Percentiles rank a stretch among this genome's conserved stretches.
These are phyloP conservation scores for Cyberlindnera bimundalis DNA, from an alignment of 805 yeast genomes.

Conservation along the genomic window DNA sequence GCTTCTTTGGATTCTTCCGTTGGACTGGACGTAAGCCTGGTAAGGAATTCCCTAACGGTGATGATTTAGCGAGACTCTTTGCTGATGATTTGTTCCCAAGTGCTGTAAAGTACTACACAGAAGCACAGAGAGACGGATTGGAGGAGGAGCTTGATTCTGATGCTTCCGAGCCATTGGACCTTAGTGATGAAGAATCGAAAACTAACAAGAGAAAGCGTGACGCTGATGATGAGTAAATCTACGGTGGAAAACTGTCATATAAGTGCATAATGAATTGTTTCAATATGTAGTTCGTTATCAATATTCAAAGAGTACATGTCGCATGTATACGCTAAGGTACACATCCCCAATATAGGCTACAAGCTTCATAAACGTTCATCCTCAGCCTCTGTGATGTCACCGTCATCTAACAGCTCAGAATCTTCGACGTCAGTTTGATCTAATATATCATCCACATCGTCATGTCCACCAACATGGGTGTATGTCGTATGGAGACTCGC, in stretches of 20 bases:
- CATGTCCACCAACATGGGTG: conserved; percentile 12
- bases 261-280: too few species aligned
- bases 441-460: conserved; percentile 10
- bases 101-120: conserved; percentile 78
- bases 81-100: conserved; percentile 81
- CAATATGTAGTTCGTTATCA: too few species aligned
- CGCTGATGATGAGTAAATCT: not conserved
- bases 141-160: conserved; percentile 53
- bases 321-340: too few species aligned
- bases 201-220: conserved; percentile 17
- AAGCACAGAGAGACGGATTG: conserved; percentile 61
- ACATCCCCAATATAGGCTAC: too few species aligned
- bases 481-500: conserved; percentile 5
- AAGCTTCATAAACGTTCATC: conserved; percentile 25
- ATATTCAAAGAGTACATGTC: too few species aligned
- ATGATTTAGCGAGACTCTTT: conserved; percentile 67
- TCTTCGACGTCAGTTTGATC: conserved; percentile 20
- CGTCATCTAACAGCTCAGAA: conserved; percentile 7
- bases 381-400: conserved; percentile 28
- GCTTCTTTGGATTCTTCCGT: conserved; percentile 82
- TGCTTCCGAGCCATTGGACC: conserved; percentile 51
- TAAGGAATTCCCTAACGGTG: conserved; percentile 76
- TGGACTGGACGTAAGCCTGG: conserved; percentile 83
- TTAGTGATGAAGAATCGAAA: conserved; percentile 25
- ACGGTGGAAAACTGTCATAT: too few species aligned